phyloP scores from a whole-genome alignment of 176 grass and related monocot species.

The barley (Hordeum vulgare) region DNA sequence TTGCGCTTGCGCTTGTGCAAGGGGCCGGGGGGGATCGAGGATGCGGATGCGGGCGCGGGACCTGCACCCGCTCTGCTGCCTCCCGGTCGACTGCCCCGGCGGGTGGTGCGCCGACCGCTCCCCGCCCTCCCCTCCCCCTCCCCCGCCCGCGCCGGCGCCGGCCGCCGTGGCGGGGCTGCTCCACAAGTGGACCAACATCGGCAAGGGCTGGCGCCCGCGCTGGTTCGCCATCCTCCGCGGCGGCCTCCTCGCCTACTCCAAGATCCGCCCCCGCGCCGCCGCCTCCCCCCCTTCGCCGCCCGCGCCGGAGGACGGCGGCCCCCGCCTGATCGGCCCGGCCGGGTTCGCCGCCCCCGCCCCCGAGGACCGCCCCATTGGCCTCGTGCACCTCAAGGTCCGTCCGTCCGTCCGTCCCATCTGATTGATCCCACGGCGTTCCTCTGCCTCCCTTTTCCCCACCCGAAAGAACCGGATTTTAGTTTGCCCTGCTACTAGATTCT shows the following conservation, averaged over 20 bases:
- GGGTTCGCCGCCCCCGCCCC: conserved; percentile 2
- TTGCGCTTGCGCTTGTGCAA: too few relatives aligned
- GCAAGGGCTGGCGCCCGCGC: conserved; percentile 81
- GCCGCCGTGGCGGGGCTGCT: conserved; percentile 56
- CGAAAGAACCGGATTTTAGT: not conserved
- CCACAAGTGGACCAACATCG: conserved; percentile 96
- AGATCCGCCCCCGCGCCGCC: conserved; percentile 47
- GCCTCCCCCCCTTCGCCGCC: not conserved
- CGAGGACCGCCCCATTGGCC: conserved; percentile 40
- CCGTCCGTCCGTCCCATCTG: not conserved
- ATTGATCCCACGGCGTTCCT: not conserved
- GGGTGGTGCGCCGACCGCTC: not conserved
- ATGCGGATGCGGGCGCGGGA: conserved; percentile 77
- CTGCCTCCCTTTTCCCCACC: not conserved
- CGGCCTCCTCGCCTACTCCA: conserved; percentile 80
- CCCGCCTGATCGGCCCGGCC: conserved; percentile 50
- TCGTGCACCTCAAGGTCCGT: conserved; percentile 71
- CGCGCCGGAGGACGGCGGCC: not conserved
- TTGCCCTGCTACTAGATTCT: not conserved
- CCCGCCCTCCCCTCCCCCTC: not conserved
- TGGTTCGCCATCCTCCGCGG: conserved; percentile 75
- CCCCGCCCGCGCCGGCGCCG: not conserved
- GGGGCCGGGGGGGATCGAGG: not conserved
- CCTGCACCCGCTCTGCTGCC: conserved; percentile 95
- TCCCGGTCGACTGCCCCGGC: conserved; percentile 52